These are phyloP conservation scores for Exophiala phaeomuriformis DNA, from an alignment of 2,329 filamentous ascomycete genomes.

Conservation along the genomic window DNA sequence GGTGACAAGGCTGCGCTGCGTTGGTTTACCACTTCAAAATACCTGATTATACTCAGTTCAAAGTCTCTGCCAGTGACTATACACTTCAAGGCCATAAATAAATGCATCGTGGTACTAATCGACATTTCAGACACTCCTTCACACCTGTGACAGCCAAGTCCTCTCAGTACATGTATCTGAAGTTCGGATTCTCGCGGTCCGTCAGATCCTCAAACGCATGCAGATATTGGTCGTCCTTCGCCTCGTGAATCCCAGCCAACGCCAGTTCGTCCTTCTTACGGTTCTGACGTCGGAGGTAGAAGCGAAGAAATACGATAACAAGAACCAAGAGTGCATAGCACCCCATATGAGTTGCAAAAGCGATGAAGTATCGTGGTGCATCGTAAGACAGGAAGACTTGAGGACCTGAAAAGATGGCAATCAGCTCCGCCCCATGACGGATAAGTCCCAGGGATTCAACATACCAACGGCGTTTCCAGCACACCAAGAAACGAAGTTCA, in stretches of 20 bases:
- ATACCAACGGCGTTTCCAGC: constrained; percentile 54
- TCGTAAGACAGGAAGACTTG: constrained; percentile 58
- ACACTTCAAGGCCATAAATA: background rate
- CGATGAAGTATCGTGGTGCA: constrained; percentile 59
- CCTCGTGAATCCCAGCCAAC: constrained; percentile 10
- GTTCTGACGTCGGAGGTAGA: constrained; percentile 53
- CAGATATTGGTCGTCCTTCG: constrained; percentile 8
- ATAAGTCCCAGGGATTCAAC: background rate
- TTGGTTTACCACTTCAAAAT: no score
- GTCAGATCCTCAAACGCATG: constrained; percentile 59
- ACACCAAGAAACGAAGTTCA: constrained; percentile 64
- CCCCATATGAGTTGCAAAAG: constrained; percentile 61
- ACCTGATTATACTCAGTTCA: no score
- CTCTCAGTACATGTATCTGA: constrained; percentile 46
- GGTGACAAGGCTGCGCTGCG: no score
- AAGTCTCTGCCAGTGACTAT: constrained; percentile 22
- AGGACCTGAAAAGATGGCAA: constrained; percentile 37
- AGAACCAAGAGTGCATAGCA: constrained; percentile 58
- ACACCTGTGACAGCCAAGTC: background rate
- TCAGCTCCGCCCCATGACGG: background rate
- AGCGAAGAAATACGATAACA: constrained; percentile 52
- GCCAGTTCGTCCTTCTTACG: constrained; percentile 47
- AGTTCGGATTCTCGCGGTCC: constrained; percentile 61
- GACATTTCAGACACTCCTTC: no score
- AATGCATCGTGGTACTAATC: background rate